Conservation (phyloP, 441 rosid species). For the Mallotus repandus region DNA sequence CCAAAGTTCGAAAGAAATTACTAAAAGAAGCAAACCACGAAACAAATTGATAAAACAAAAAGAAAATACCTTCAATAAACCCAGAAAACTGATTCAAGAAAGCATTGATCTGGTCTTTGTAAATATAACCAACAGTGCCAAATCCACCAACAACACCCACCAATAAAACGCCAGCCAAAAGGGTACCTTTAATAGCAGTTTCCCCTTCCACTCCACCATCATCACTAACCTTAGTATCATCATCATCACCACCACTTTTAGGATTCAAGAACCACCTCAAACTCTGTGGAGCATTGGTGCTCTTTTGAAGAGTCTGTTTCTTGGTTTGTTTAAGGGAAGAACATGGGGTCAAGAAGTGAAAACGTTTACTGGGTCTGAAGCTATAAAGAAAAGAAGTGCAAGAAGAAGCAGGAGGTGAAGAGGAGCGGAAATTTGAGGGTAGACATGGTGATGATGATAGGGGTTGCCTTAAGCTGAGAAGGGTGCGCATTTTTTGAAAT, state of each 20-base stretch:
- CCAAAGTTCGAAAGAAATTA: background rate
- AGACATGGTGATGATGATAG: slow-evolving; percentile 27
- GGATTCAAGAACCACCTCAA: slow-evolving; percentile 70
- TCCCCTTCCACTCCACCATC: slow-evolving; percentile 45
- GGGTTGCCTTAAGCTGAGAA: slow-evolving; percentile 33
- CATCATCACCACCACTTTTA: slow-evolving; percentile 41
- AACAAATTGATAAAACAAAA: background rate
- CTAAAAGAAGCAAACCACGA: background rate
- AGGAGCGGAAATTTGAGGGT: slow-evolving; percentile 29
- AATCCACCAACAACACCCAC: slow-evolving; percentile 88
- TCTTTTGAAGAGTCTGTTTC: slow-evolving; percentile 56
- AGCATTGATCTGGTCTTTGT: slow-evolving; percentile 77
- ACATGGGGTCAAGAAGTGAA: slow-evolving; percentile 70
- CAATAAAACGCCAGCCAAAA: slow-evolving; percentile 82
- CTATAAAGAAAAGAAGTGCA: slow-evolving; percentile 38
- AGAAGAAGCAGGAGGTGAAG: slow-evolving; percentile 23
- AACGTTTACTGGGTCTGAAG: slow-evolving; percentile 63
- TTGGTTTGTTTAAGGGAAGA: slow-evolving; percentile 73
- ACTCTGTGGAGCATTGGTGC: slow-evolving; percentile 58
- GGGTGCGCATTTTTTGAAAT: slow-evolving; percentile 50
- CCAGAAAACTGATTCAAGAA: slow-evolving; percentile 79
- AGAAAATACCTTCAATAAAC: slow-evolving; percentile 64
- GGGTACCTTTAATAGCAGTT: slow-evolving; percentile 72
- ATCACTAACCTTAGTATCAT: slow-evolving; percentile 28
- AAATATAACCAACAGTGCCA: slow-evolving; percentile 64